These are phyloP conservation scores for Ceratocystis eucalypticola DNA, from an alignment of 2,329 filamentous ascomycete species.

Conservation along the genomic window DNA sequence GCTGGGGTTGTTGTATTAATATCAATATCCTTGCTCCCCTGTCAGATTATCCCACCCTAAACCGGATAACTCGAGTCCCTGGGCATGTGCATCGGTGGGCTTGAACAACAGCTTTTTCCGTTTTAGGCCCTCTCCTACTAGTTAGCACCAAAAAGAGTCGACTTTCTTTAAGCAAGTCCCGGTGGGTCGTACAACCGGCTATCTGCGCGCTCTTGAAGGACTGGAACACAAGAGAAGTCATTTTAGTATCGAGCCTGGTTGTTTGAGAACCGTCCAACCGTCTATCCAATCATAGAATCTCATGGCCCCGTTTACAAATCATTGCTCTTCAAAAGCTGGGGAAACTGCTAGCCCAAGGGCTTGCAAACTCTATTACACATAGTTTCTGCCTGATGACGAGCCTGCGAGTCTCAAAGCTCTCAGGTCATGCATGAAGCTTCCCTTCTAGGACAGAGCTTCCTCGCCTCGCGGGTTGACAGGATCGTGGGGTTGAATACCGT, in stretches of 20 bases:
- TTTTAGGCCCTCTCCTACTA: background rate
- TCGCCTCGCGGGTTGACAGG: background rate
- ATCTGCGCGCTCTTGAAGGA: background rate
- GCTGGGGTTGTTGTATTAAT: background rate
- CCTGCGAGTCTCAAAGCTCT: background rate
- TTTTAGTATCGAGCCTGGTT: background rate
- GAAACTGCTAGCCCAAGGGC: background rate
- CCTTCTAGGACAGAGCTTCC: background rate
- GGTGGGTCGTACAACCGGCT: constrained; percentile 2
- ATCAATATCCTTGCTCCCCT: background rate
- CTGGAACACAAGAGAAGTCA: background rate
- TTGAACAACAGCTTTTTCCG: background rate
- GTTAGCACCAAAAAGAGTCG: background rate
- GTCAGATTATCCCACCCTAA: background rate
- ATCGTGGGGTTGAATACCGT: background rate
- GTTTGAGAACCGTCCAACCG: background rate
- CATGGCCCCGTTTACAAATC: background rate
- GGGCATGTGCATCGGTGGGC: background rate
- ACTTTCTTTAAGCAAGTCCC: background rate
- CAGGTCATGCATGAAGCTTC: background rate
- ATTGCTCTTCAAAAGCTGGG: constrained; percentile 7
- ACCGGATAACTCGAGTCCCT: background rate
- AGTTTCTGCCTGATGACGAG: background rate
- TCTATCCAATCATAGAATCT: background rate
- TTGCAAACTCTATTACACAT: constrained; percentile 11